Evolutionary conservation across 2,329 filamentous ascomycete genomes (phyloP).

Genomic region (Pseudogymnoascus sp.): DNA sequence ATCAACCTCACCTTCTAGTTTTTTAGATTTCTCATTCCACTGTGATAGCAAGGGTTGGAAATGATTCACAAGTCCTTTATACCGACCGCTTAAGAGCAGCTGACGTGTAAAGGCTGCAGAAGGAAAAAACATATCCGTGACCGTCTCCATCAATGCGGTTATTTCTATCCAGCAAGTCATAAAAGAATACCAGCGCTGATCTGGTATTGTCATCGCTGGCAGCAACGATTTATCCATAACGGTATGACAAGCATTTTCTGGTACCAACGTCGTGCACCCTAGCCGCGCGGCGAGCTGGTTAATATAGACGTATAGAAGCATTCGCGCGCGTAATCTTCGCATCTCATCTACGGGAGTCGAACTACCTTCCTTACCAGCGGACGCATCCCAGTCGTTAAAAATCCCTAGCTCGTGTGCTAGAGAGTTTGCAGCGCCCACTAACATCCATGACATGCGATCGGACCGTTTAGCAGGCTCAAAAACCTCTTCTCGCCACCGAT

Average conservation of each 20-base stretch:
- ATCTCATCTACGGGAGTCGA: slow-evolving; percentile 23
- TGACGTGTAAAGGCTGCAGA: slow-evolving; percentile 34
- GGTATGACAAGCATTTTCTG: slow-evolving; percentile 35
- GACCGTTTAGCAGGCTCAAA: slow-evolving; percentile 47
- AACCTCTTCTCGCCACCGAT: slow-evolving; percentile 34
- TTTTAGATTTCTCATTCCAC: slow-evolving; percentile 32
- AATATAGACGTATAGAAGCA: slow-evolving; percentile 40
- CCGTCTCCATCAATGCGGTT: slow-evolving; percentile 41
- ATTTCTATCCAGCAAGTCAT: slow-evolving; percentile 46
- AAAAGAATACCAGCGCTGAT: slow-evolving; percentile 43
- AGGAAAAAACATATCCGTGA: slow-evolving; percentile 47
- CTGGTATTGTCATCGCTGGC: slow-evolving; percentile 20
- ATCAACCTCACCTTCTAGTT: slow-evolving; percentile 11
- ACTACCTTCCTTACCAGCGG: slow-evolving; percentile 18
- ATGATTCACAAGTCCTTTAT: slow-evolving; percentile 42
- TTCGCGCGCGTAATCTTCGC: slow-evolving; percentile 31
- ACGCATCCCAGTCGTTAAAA: slow-evolving; percentile 36
- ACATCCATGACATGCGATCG: slow-evolving; percentile 54
- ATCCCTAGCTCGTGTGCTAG: slow-evolving; percentile 46
- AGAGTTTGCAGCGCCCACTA: slow-evolving; percentile 46
- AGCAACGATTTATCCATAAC: slow-evolving; percentile 33
- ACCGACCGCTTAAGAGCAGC: slow-evolving; percentile 40
- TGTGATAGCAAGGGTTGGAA: slow-evolving; percentile 35
- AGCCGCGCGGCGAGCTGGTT: slow-evolving; percentile 45
- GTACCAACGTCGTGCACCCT: slow-evolving; percentile 45